Percentiles rank a stretch among this genome's conserved stretches.
Conservation (phyloP, 768 basidiomycete species). For the Lactarius quietus region DNA sequence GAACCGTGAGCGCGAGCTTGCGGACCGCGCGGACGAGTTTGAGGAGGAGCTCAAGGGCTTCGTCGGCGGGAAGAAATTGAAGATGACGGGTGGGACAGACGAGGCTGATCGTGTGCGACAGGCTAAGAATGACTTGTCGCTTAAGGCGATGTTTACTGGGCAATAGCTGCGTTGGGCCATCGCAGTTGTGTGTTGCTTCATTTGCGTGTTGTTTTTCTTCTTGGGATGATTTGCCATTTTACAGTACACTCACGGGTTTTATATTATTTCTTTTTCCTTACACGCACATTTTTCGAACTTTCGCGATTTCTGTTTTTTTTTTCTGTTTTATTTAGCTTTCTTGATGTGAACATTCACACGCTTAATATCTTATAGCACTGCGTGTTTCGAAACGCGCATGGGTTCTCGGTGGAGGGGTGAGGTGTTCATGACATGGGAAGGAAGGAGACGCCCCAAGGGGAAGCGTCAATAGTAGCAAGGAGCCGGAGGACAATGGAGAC, state of each 20-base stretch:
- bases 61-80: slow-evolving; percentile 82
- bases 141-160: slow-evolving; percentile 82
- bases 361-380: not conserved
- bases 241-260: too few relatives aligned
- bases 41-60: slow-evolving; percentile 82
- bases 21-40: slow-evolving; percentile 74
- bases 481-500: too few relatives aligned
- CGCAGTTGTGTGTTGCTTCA: slow-evolving; percentile 7
- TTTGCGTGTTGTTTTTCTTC: not conserved
- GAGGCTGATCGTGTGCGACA: slow-evolving; percentile 86
- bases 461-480: too few relatives aligned
- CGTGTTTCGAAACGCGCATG: not conserved
- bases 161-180: not conserved
- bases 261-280: not conserved
- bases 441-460: too few relatives aligned
- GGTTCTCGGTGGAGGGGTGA: not conserved
- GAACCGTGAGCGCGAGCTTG: slow-evolving; percentile 71
- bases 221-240: too few relatives aligned
- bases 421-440: not conserved
- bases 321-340: not conserved
- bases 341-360: not conserved
- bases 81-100: slow-evolving; percentile 94
- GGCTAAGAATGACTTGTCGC: slow-evolving; percentile 74
- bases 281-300: not conserved
- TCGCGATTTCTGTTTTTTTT: not conserved